phyloP scores from a whole-genome alignment of 2,329 filamentous ascomycete species.

The Cadophora malorum region DNA sequence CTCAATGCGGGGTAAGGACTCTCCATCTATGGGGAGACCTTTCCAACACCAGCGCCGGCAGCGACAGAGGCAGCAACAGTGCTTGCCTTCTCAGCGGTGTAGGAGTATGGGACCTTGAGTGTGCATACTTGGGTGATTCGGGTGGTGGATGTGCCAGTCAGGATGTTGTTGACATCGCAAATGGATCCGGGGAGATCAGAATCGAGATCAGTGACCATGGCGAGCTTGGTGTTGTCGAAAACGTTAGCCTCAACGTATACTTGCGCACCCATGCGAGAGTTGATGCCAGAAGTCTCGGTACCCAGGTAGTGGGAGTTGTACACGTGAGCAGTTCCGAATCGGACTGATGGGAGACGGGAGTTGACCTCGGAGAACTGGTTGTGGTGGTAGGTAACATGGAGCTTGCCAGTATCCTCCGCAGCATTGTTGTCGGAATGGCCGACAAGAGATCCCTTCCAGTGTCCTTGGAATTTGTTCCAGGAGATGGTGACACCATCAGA shows the following conservation, averaged over 20 bases:
- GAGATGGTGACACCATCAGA: conserved; percentile 19
- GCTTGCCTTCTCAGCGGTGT: conserved; percentile 13
- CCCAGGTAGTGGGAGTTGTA: conserved; percentile 15
- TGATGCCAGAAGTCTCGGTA: conserved; percentile 21
- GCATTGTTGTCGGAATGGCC: conserved; percentile 25
- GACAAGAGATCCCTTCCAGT: conserved; percentile 23
- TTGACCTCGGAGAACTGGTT: conserved; percentile 23
- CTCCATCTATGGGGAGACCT: conserved; percentile 15
- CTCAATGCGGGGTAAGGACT: background rate
- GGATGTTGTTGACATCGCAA: conserved; percentile 19
- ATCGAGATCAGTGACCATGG: conserved; percentile 24
- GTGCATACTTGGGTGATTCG: conserved; percentile 20
- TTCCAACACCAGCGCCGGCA: conserved; percentile 14
- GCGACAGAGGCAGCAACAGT: conserved; percentile 17
- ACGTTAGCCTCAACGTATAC: conserved; percentile 19
- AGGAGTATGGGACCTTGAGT: conserved; percentile 21
- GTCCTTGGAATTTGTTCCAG: conserved; percentile 24
- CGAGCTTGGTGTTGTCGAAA: conserved; percentile 19
- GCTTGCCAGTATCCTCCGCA: conserved; percentile 22
- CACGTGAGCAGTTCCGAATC: conserved; percentile 24
- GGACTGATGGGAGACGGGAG: conserved; percentile 23
- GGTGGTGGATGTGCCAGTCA: conserved; percentile 15
- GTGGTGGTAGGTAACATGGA: conserved; percentile 26
- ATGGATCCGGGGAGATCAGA: conserved; percentile 8
- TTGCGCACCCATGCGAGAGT: conserved; percentile 25